phyloP scores from a whole-genome alignment of 2,329 filamentous ascomycete genomes.

The Stagonosporopsis chrysanthemi region DNA sequence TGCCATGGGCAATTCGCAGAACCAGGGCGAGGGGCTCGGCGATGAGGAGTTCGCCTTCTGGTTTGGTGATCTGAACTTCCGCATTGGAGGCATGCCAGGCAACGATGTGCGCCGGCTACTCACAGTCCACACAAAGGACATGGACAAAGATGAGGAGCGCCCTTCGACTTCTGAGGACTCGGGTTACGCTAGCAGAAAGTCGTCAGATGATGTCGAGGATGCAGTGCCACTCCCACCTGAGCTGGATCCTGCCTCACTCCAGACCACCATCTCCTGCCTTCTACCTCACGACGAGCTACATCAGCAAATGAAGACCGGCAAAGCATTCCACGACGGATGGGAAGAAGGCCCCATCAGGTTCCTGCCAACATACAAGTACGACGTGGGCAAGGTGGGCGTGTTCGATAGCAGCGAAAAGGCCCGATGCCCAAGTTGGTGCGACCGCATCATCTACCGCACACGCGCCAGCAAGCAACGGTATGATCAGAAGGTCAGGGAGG shows the following conservation, averaged over 20 bases:
- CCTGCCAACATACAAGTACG: slow-evolving; percentile 96
- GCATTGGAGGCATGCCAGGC: slow-evolving; percentile 84
- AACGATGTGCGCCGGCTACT: slow-evolving; percentile 88
- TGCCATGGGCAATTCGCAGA: slow-evolving; percentile 66
- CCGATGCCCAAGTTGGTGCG: slow-evolving; percentile 94
- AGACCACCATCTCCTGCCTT: slow-evolving; percentile 86
- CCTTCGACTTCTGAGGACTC: slow-evolving; percentile 33
- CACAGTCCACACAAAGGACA: slow-evolving; percentile 83
- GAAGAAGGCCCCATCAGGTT: slow-evolving; percentile 87
- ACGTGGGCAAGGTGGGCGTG: slow-evolving; percentile 87
- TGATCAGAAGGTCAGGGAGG: slow-evolving; percentile 68
- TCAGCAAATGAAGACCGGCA: slow-evolving; percentile 75
- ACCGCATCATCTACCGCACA: slow-evolving; percentile 88
- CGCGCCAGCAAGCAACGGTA: slow-evolving; percentile 72
- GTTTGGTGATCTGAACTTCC: slow-evolving; percentile 96
- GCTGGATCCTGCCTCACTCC: slow-evolving; percentile 83
- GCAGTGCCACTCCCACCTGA: slow-evolving; percentile 52
- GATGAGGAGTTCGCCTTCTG: slow-evolving; percentile 95
- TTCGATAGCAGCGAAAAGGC: slow-evolving; percentile 97
- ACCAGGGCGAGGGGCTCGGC: slow-evolving; percentile 72
- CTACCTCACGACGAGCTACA: slow-evolving; percentile 88
- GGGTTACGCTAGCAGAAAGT: slow-evolving; percentile 25
- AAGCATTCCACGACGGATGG: slow-evolving; percentile 91
- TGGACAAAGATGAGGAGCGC: slow-evolving; percentile 37
- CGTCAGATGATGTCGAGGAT: slow-evolving; percentile 27